Evolutionary conservation across 306 rosid species (phyloP), one percentile per base, ranked within the genome.

Genomic region (Prunus fruticosa): DNA sequence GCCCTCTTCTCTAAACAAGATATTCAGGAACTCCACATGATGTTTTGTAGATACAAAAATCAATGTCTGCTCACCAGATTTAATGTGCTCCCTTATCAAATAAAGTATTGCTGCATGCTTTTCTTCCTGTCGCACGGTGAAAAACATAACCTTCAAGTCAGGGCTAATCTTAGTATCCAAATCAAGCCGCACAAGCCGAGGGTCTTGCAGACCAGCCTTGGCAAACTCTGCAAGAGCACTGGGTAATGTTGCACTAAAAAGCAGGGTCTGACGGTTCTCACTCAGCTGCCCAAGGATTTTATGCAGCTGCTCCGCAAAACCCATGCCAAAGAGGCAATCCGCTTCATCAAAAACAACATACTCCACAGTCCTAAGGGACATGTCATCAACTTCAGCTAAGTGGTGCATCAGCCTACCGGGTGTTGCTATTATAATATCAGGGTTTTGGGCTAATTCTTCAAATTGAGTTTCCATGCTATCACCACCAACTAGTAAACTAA

Each of bases 341-440:
- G 97, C 98, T 84, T 95, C 97, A 13, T 95, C 98, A 18, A 92
- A 95, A 56, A 92, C 98, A 80, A 92, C 98, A 67, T 92, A 92
- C 78, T 95, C 98, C 23, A 89, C 96, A 1, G 87, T 84, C 6
- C 92, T 91, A 84, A 94, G 73, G 1, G 96, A 80, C 97, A 92
- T 87, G 82, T 92, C 98, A 16, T 92, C 97, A 51, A 94, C 88
- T 86, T 92, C 97, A 41, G 96, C 83, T 83, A 90, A 76, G 88
- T 86, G 98, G 72, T 94, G 98, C 94, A 94, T 92, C 28, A 94
- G 93, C 92, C 98, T 91, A 18, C 98, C 98, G 3, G 98, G 98
- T 53, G 96, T 92, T 38, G 98, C 98, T 73, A 94, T 92, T 78
- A 94, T 90, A 65, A 94, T 79, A 75, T 94, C 97, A 2, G 97